These are phyloP conservation scores for Psilocybe azurescens DNA, from an alignment of 768 basidiomycete genomes.

Conservation along the genomic window DNA sequence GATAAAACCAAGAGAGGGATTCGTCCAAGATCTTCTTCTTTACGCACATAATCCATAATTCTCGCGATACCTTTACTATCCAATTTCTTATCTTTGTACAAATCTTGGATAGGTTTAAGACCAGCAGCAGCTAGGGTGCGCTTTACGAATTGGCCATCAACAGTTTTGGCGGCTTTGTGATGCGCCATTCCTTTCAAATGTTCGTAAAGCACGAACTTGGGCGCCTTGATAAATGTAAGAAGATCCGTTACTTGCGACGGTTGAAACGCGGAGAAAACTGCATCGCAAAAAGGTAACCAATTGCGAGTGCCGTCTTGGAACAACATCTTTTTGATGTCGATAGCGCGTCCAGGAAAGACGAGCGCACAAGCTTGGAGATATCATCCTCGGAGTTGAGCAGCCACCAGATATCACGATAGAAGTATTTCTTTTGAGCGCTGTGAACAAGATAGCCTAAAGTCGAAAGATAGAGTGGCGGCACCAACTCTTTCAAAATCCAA, in stretches of 20 bases:
- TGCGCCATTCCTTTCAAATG: neutral
- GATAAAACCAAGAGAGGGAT: neutral
- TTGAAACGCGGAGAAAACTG: slow-evolving; percentile 25
- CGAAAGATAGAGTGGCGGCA: slow-evolving; percentile 41
- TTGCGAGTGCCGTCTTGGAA: slow-evolving; percentile 6
- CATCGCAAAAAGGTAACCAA: slow-evolving; percentile 16
- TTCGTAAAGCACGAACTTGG: slow-evolving; percentile 18
- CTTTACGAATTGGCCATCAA: neutral
- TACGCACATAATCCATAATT: slow-evolving; percentile 4
- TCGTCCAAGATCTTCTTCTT: neutral
- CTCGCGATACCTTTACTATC: neutral
- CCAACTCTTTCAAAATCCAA: slow-evolving; percentile 40
- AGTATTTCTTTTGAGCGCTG: neutral
- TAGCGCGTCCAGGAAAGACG: slow-evolving; percentile 25
- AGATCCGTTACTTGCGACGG: slow-evolving; percentile 23
- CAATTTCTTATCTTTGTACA: neutral
- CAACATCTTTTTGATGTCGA: slow-evolving; percentile 7
- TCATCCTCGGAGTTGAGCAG: slow-evolving; percentile 15
- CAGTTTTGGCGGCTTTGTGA: neutral
- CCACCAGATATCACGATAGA: slow-evolving; percentile 15
- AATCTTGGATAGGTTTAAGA: neutral
- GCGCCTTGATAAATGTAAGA: slow-evolving; percentile 22
- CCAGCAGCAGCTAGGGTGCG: neutral
- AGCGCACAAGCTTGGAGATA: slow-evolving; percentile 16
- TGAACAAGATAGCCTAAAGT: slow-evolving; percentile 33